Conservation (phyloP, 805 yeast species). For the Schwanniomyces polymorphus region DNA sequence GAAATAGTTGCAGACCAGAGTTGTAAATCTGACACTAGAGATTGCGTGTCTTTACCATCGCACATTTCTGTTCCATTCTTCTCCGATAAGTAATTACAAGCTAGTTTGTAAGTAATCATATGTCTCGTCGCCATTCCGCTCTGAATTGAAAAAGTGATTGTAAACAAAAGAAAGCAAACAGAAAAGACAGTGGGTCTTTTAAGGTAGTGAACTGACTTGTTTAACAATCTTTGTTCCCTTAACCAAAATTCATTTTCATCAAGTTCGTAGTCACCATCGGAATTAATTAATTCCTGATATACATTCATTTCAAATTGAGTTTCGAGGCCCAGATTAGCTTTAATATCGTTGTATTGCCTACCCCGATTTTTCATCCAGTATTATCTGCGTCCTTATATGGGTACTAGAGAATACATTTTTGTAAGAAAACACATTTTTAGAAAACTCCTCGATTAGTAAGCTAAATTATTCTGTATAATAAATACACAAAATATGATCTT, state of each 20-base stretch:
- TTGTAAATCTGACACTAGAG: conserved; percentile 48
- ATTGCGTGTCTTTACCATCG: conserved; percentile 33
- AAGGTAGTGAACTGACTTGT: conserved; percentile 50
- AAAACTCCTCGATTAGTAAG: too few species aligned
- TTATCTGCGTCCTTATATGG: too few species aligned
- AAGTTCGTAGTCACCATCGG: conserved; percentile 27
- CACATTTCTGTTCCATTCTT: conserved; percentile 15
- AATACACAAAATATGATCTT: too few species aligned
- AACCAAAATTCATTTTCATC: conserved; percentile 50
- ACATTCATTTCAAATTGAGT: conserved; percentile 29
- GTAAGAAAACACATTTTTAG: too few species aligned
- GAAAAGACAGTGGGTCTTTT: conserved; percentile 57
- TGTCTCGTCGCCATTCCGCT: conserved; percentile 42
- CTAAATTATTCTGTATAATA: too few species aligned
- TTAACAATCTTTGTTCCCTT: conserved; percentile 46
- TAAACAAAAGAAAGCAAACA: conserved; percentile 43
- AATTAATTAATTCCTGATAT: conserved; percentile 39
- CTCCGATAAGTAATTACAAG: conserved; percentile 21
- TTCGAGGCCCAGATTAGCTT: conserved; percentile 3
- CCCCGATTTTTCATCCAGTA: too few species aligned
- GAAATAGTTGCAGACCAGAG: conserved; percentile 40
- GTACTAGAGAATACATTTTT: too few species aligned
- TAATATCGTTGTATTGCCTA: too few species aligned
- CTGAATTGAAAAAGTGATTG: conserved; percentile 43
- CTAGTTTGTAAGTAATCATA: conserved; percentile 28